Evolutionary conservation across 1,284 basidiomycete species (phyloP).

Genomic region (Leucoagaricus sp.): DNA sequence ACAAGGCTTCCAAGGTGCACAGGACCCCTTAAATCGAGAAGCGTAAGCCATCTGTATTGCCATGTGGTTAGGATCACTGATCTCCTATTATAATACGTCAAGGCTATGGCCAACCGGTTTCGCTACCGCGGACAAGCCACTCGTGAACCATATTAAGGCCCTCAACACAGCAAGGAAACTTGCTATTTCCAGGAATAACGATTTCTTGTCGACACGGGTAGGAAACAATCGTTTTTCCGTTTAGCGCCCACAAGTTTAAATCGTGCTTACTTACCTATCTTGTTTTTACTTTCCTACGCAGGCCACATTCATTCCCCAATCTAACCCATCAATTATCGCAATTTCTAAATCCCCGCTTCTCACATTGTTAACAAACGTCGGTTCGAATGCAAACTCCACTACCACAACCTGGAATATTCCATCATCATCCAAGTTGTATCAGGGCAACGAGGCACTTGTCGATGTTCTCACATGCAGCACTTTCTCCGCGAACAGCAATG

Average conservation of each 20-base stretch:
- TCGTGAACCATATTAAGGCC: conserved; percentile 52
- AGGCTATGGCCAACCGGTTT: conserved; percentile 65
- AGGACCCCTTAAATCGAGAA: conserved; percentile 62
- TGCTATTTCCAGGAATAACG: conserved; percentile 45
- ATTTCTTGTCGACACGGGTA: conserved; percentile 57
- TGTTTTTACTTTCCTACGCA: too few relatives aligned
- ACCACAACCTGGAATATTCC: conserved; percentile 48
- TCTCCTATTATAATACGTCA: background rate
- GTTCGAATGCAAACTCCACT: conserved; percentile 35
- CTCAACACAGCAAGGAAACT: conserved; percentile 65
- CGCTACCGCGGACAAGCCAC: conserved; percentile 42
- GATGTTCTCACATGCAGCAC: conserved; percentile 60
- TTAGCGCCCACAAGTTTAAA: too few relatives aligned
- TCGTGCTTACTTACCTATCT: too few relatives aligned
- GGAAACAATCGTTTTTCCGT: conserved; percentile 19
- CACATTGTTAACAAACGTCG: conserved; percentile 66
- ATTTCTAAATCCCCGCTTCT: conserved; percentile 69
- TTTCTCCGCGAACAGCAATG: conserved; percentile 20
- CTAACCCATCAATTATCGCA: conserved; percentile 49
- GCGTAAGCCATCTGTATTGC: conserved; percentile 42
- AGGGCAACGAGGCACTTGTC: conserved; percentile 51
- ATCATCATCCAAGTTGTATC: conserved; percentile 41
- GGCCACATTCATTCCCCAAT: conserved; percentile 47
- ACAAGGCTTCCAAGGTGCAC: conserved; percentile 58
- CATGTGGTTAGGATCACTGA: conserved; percentile 8